Conservation (phyloP, 2,329 filamentous ascomycete genomes). For the Trichoderma endophyticum region DNA sequence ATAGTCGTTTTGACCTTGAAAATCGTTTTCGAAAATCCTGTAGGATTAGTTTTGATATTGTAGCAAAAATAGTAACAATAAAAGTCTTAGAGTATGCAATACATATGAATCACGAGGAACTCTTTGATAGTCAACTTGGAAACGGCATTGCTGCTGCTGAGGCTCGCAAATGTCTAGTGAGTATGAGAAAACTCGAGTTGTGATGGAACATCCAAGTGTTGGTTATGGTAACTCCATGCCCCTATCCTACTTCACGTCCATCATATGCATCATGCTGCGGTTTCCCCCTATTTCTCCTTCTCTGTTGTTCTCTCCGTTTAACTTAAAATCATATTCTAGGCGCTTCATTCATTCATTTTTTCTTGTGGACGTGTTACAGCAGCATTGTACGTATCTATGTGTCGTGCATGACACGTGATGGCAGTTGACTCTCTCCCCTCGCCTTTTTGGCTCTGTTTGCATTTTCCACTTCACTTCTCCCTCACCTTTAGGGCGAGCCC, state of each 20-base stretch:
- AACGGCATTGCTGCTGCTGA: not conserved
- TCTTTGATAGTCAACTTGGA: not conserved
- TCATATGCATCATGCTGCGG: not conserved
- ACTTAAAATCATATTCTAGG: not conserved
- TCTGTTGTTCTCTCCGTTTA: fast-evolving
- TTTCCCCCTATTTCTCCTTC: not conserved
- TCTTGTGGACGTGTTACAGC: not conserved
- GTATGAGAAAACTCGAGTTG: not conserved
- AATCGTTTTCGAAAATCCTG: constrained; percentile 1
- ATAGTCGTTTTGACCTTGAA: constrained; percentile 10
- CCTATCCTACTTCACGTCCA: not conserved
- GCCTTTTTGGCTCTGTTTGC: not conserved
- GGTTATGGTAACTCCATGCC: not conserved
- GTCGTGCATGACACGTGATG: constrained; percentile 7
- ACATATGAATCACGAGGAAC: not conserved
- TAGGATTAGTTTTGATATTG: constrained; percentile 14
- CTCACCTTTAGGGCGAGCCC: not conserved
- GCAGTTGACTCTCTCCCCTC: not conserved
- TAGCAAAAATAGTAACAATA: constrained; percentile 9
- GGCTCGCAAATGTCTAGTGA: not conserved
- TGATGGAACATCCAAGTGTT: not conserved
- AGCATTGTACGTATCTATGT: not conserved
- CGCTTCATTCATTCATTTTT: not conserved
- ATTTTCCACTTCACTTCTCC: not conserved
- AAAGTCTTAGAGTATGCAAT: not conserved